A percentile compares a stretch with the other conserved stretches of the same genome.
phyloP scores from a whole-genome alignment of 345 rosid species.

The Viola odorata region DNA sequence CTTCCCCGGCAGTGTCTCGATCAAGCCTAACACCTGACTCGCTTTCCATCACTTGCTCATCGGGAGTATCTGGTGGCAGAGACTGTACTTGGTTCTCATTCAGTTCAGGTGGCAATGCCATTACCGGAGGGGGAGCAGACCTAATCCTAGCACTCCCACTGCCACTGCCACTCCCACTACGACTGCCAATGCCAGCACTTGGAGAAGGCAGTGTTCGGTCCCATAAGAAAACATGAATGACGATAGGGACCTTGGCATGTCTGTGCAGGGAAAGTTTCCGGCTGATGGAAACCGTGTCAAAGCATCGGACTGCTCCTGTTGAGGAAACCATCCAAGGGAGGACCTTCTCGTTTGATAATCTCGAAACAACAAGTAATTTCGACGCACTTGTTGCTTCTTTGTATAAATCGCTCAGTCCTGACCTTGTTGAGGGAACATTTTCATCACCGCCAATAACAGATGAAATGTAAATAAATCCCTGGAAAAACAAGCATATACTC shows the following conservation, averaged over 20 bases:
- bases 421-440: conserved; percentile 58
- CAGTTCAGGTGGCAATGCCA: conserved; percentile 36
- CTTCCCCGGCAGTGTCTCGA: conserved; percentile 69
- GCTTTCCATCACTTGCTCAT: conserved; percentile 12
- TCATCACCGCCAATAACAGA: conserved; percentile 68
- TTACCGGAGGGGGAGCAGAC: conserved; percentile 27
- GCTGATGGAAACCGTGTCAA: conserved; percentile 79
- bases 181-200: neutral
- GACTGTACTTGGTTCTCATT: conserved; percentile 61
- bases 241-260: conserved; percentile 69
- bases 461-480: conserved; percentile 93
- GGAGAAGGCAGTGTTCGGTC: conserved; percentile 31
- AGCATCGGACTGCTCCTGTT: conserved; percentile 81
- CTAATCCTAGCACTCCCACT: conserved; percentile 19
- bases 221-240: conserved; percentile 68
- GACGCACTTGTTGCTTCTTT: conserved; percentile 55
- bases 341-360: conserved; percentile 76
- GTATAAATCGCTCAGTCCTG: conserved; percentile 62
- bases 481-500: conserved; percentile 3
- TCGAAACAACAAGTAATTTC: conserved; percentile 56
- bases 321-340: conserved; percentile 91
- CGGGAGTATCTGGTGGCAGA: conserved; percentile 28
- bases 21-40: conserved; percentile 32
- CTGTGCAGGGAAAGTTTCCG: conserved; percentile 89
- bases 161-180: too few species aligned